Evolutionary conservation across 1,284 basidiomycete species (phyloP).

Genomic region (Apiotrichum brassicae): DNA sequence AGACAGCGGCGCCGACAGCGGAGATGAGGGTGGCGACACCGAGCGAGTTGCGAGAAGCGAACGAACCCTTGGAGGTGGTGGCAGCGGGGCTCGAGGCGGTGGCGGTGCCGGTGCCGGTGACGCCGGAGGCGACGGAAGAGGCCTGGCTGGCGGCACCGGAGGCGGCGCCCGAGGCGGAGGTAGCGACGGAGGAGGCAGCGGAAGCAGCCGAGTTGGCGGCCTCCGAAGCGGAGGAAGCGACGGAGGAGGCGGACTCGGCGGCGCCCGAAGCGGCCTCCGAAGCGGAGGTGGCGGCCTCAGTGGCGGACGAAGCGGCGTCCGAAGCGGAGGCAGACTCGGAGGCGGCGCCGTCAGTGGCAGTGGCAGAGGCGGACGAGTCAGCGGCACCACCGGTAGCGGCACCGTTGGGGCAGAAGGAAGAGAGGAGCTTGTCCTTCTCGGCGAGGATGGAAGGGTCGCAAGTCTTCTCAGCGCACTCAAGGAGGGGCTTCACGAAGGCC

Average conservation of each 20-base stretch:
- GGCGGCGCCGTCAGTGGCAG: background rate
- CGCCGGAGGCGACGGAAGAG: background rate
- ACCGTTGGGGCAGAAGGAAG: background rate
- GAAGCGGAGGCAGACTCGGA: background rate
- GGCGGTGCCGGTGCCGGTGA: background rate
- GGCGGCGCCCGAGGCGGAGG: background rate
- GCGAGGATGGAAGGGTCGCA: background rate
- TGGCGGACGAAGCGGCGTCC: background rate
- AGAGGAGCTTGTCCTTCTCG: background rate
- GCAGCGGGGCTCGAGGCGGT: background rate
- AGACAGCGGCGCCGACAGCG: too few species aligned
- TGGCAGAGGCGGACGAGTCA: background rate
- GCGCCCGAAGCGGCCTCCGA: background rate
- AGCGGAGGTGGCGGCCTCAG: background rate
- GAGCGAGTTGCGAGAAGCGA: background rate
- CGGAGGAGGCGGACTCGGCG: background rate
- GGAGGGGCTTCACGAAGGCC: slow-evolving; percentile 32
- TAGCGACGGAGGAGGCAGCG: background rate
- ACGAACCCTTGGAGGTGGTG: background rate
- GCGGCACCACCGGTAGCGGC: background rate
- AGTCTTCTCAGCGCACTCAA: slow-evolving; percentile 26
- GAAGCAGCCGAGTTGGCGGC: background rate
- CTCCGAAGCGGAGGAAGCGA: background rate
- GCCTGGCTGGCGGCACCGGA: background rate
- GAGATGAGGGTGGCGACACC: too few species aligned